Base-by-base conservation (phyloP, 768 basidiomycete species). In the Lentinula lateritia region DNA sequence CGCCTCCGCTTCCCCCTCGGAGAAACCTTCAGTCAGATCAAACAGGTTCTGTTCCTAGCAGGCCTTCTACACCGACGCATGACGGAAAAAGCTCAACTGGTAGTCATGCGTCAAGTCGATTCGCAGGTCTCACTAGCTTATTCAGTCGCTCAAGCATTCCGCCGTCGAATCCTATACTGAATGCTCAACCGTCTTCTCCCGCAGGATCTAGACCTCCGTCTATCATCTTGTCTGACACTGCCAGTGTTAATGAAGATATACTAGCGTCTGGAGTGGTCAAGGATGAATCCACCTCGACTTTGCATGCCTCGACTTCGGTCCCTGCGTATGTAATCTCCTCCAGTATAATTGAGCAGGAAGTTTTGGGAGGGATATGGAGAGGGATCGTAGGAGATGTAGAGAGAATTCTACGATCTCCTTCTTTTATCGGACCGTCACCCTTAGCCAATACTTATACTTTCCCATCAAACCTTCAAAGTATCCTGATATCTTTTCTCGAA, bases 1-100 rank as follows among this genome's bases (percentile, higher is more conserved):
- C 50, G 34, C 75, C 74, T 23, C 65, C 70, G 46, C 63, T 68
- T 28, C 54, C 67, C 7, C 78, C 77, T 62, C 80, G 78, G 9
- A 80, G 76, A 0, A 45, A 45, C 20, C 55, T 28, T 23, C 46
- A 48, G 23, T 36, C 35, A 35, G 20, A 56, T 15, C 55, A 20
- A 42, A 39, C 18, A 12, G 53, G 6, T 39, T 34, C 41, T 32
- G 39, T 5, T 10, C 8, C 2, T 12, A 64, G 58, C 18, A 74
- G 75, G 16, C 39, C 68, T 6, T 64, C 65, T 3, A 60, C 71
- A 41, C 58, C 64, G 48, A 46, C 69, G 16, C 52, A 69, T n/a
- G 61, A 66, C 15, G 38, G 43, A 10, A 50, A 39, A 59, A 34
- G 50, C 20, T 43, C 45, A n/a, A 15, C n/a, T 34, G 43, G 41